phyloP scores from a whole-genome alignment of 345 rosid genomes.

The Eucalyptus virginea region DNA sequence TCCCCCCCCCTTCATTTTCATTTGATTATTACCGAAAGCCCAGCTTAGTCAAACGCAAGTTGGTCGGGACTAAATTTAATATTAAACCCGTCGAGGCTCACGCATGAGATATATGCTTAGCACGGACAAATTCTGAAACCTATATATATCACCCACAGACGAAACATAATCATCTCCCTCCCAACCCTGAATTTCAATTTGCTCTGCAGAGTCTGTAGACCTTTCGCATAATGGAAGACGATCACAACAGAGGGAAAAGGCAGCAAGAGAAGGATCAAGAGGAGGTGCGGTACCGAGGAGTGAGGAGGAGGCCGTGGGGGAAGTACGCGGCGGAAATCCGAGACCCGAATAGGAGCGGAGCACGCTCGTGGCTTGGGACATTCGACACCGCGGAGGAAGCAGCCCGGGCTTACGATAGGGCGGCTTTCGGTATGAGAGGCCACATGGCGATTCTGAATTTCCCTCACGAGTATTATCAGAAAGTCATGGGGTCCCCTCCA shows the following conservation, averaged over 20 bases:
- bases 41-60: neutral
- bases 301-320: conserved; percentile 84
- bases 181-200: neutral
- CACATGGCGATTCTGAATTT: conserved; percentile 76
- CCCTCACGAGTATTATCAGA: conserved; percentile 56
- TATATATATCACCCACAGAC: neutral
- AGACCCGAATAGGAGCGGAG: conserved; percentile 63
- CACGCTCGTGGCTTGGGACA: conserved; percentile 80
- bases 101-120: neutral
- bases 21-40: neutral
- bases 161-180: neutral
- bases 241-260: neutral
- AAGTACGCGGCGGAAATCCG: conserved; percentile 84
- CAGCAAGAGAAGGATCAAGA: conserved; percentile 19
- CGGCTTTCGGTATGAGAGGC: conserved; percentile 67
- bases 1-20: neutral
- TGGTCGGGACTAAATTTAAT: neutral
- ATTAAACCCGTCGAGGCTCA: neutral
- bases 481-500: conserved; percentile 7
- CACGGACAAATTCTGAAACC: neutral
- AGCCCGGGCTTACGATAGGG: conserved; percentile 81
- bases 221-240: neutral
- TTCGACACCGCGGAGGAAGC: conserved; percentile 80
- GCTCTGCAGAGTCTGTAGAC: neutral
- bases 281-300: conserved; percentile 50